phyloP scores from a whole-genome alignment of 1,284 basidiomycete genomes.

The Pyrrhoderma noxium region DNA sequence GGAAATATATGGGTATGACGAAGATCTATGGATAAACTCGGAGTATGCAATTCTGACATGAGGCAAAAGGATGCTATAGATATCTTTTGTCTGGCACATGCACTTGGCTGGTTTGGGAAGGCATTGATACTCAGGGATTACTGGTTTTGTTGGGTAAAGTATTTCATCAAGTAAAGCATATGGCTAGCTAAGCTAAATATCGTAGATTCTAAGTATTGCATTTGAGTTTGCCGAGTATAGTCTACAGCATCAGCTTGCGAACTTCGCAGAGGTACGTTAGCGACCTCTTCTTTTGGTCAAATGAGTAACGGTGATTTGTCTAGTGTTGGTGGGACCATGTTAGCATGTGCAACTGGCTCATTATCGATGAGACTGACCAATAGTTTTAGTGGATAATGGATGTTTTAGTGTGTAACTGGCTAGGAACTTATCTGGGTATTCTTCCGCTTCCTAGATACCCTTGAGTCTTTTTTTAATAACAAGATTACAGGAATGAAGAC shows the following conservation, averaged over 20 bases:
- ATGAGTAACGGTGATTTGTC: constrained; percentile 18
- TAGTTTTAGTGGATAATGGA: constrained; percentile 68
- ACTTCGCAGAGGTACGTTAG: constrained; percentile 68
- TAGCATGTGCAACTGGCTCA: constrained; percentile 27
- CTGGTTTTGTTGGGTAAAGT: constrained; percentile 82
- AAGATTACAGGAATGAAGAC: constrained; percentile 64
- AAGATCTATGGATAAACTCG: constrained; percentile 8
- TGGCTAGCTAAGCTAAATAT: no score
- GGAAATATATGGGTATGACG: constrained; percentile 57
- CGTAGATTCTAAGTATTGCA: constrained; percentile 73
- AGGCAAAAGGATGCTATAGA: constrained; percentile 63
- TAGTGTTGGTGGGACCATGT: constrained; percentile 90
- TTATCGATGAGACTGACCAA: constrained; percentile 13
- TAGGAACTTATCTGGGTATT: constrained; percentile 72
- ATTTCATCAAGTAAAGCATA: background rate
- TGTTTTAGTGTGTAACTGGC: constrained; percentile 80
- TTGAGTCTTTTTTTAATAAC: constrained; percentile 20
- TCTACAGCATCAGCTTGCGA: constrained; percentile 73
- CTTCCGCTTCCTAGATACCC: constrained; percentile 16
- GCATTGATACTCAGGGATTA: constrained; percentile 80
- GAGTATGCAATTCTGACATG: constrained; percentile 6
- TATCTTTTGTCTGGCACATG: constrained; percentile 76
- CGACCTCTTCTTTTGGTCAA: constrained; percentile 10
- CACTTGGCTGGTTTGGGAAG: constrained; percentile 82
- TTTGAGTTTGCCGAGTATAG: constrained; percentile 84